These are phyloP conservation scores for Pachyrhizus erosus DNA, from an alignment of 306 rosid species.

Conservation along the genomic window DNA sequence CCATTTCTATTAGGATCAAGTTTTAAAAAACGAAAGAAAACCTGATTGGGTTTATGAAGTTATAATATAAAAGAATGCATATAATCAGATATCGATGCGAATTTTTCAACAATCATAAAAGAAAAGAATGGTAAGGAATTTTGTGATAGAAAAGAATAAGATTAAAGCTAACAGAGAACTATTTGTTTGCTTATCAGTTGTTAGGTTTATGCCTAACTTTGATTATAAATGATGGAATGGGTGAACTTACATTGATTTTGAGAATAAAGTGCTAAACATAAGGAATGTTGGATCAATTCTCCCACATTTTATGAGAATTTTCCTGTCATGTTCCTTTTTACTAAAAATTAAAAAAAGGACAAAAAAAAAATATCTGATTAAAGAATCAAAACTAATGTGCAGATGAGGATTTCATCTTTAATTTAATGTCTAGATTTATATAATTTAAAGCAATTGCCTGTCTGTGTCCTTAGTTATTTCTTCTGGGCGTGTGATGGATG, in stretches of 20 bases:
- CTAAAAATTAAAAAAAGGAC: neutral
- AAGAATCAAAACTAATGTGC: slow-evolving; percentile 6
- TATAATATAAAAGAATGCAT: slow-evolving; percentile 24
- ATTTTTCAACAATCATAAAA: slow-evolving; percentile 21
- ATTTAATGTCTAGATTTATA: neutral
- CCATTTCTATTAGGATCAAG: slow-evolving; percentile 41
- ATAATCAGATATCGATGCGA: slow-evolving; percentile 25
- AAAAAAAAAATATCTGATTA: slow-evolving; percentile 1
- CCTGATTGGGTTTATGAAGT: slow-evolving; percentile 40
- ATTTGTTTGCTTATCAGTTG: slow-evolving; percentile 46
- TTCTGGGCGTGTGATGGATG: neutral
- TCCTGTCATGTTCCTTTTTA: slow-evolving; percentile 24
- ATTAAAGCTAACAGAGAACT: slow-evolving; percentile 43
- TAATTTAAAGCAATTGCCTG: neutral
- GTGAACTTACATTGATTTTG: slow-evolving; percentile 46
- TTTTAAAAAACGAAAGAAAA: slow-evolving; percentile 37
- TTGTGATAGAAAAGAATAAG: slow-evolving; percentile 48
- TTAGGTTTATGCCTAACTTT: slow-evolving; percentile 61
- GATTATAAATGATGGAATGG: slow-evolving; percentile 45
- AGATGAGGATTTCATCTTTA: slow-evolving; percentile 22
- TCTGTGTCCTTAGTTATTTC: neutral
- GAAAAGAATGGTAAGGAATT: slow-evolving; percentile 42
- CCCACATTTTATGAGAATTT: slow-evolving; percentile 31
- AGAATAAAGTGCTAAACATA: slow-evolving; percentile 65
- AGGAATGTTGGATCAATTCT: slow-evolving; percentile 69